Evolutionary conservation across 345 rosid genomes (phyloP).

Genomic region (Dipteronia sinensis): DNA sequence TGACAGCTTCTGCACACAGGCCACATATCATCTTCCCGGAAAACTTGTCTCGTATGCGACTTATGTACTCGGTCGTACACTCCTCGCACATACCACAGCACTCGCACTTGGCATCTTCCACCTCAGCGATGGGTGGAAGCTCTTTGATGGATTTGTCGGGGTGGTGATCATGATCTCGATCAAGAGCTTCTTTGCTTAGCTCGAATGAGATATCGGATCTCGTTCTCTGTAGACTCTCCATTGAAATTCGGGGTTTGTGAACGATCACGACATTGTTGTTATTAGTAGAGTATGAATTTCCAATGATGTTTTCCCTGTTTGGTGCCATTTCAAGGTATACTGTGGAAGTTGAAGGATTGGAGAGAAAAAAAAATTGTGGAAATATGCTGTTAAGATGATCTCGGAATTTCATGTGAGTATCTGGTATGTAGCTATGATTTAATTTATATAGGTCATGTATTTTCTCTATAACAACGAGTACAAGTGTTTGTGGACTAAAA

Average conservation of each 20-base stretch:
- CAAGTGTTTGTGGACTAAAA: not conserved
- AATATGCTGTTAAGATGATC: not conserved
- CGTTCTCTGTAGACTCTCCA: slow-evolving; percentile 60
- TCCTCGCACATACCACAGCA: slow-evolving; percentile 95
- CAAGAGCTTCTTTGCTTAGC: slow-evolving; percentile 47
- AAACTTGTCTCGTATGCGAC: slow-evolving; percentile 51
- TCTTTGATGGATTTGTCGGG: not conserved
- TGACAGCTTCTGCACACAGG: slow-evolving; percentile 70
- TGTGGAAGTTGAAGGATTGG: no score
- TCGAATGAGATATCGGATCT: slow-evolving; percentile 66
- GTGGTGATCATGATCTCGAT: not conserved
- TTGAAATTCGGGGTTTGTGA: slow-evolving; percentile 30
- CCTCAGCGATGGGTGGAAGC: slow-evolving; percentile 55
- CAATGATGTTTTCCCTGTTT: slow-evolving; percentile 24
- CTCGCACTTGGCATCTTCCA: slow-evolving; percentile 82
- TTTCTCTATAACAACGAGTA: slow-evolving; percentile 3
- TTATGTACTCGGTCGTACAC: slow-evolving; percentile 72
- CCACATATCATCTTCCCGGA: slow-evolving; percentile 78
- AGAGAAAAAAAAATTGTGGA: not conserved
- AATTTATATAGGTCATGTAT: slow-evolving; percentile 9
- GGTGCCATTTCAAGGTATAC: slow-evolving; percentile 37
- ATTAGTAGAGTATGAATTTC: slow-evolving; percentile 15
- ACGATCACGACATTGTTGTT: not conserved
- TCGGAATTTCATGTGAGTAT: not conserved
- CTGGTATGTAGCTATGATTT: no score